Evolutionary conservation across 2,329 filamentous ascomycete genomes (phyloP), one percentile per base, ranked within the genome.

Genomic region (Ceratocystis harringtonii): DNA sequence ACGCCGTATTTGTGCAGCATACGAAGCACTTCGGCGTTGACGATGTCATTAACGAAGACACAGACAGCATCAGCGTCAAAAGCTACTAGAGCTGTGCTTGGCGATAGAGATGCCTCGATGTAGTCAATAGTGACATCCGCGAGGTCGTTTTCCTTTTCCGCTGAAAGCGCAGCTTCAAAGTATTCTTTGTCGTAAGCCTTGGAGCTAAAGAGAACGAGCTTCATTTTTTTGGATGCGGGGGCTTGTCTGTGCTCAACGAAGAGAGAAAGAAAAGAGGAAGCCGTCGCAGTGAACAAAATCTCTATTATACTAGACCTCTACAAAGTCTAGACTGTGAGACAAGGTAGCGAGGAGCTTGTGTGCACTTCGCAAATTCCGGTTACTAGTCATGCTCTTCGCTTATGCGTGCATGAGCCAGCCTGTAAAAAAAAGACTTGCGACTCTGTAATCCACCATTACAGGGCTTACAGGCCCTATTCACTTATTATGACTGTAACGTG

Each of bases 1-100:
- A 85, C 78, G 70, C 83, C 83, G 52, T 72, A 69, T 22, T 71
- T 68, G 64, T 78, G 74, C 7, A 87, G 78, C 0, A 75, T 74
- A 22, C 76, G 72, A 55, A 87, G 76, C 48, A 86, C 81, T 1
- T 74, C 71, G 4, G 73, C 77, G 64, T 78, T 75, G 22, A 86
- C 75, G 3, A 74, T 73, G 74, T 88, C 85, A 73, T 88, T 88
- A 71, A 88, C 85, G 70, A 88, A 88, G 70, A 83, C 81, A 74
- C 85, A 88, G 61, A 88, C 78, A 65, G 84, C 85, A 52, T 79
- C 74, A 66, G 79, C 77, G 44, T 76, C 79, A 1, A 74, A 71
- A 1, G 81, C 80, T 5, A 87, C 78, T 0, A 78, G 69, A 1
- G 78, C 82, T 0, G 84, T 88, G 58, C 84, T 79, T 32, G 76